Conservation (phyloP, 73 alveolate genomes). For the Paramecium tetraurelia region DNA sequence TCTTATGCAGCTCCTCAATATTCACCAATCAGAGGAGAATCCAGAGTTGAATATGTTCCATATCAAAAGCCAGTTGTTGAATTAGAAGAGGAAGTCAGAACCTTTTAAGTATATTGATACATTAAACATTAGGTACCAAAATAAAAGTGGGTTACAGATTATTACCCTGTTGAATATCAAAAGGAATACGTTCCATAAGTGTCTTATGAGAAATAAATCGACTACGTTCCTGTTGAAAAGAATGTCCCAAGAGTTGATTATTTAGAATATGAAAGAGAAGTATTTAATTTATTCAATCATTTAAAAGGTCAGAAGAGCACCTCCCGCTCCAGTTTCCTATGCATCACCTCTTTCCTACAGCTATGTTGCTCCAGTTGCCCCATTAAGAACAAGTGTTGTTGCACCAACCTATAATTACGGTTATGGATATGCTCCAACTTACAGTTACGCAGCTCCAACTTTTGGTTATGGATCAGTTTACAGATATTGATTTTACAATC, state of each 20-base stretch:
- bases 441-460: constrained; percentile 27
- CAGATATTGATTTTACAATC: constrained; percentile 13
- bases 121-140: constrained; percentile 38
- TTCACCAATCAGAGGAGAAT: constrained; percentile 56
- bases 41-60: constrained; percentile 61
- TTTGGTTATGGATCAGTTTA: constrained; percentile 24
- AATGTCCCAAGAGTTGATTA: constrained; percentile 57
- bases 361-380: constrained; percentile 37
- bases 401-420: constrained; percentile 33
- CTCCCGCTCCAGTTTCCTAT: constrained; percentile 11
- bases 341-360: constrained; percentile 30
- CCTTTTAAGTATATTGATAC: background rate
- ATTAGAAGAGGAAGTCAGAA: constrained; percentile 57
- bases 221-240: constrained; percentile 59
- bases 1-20: background rate
- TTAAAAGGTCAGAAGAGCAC: constrained; percentile 21
- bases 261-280: constrained; percentile 52
- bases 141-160: constrained; percentile 65
- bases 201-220: constrained; percentile 54
- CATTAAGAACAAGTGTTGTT: background rate
- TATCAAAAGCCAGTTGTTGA: constrained; percentile 56
- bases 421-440: background rate
- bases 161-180: constrained; percentile 60
- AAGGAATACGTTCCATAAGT: constrained; percentile 62
- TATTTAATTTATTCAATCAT: background rate